Evolutionary conservation across 176 grass and related monocot species (phyloP).

Genomic region (bread wheat (Triticum aestivum)): IWGSC_CS_RefSeq_v2.1 NC_057807.1:359835372-359835871

Average conservation of each 20-base stretch:
- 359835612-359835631: not conserved
- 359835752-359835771: slow-evolving; percentile 26
- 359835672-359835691: not conserved
- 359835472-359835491: not conserved
- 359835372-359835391: too few species aligned
- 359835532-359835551: not conserved
- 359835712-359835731: slow-evolving; percentile 24
- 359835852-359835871: too few species aligned
- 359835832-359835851: not conserved
- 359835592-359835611: not conserved
- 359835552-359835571: not conserved
- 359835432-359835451: too few species aligned
- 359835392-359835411: too few species aligned
- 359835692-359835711: slow-evolving; percentile 37
- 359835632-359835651: not conserved
- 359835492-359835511: not conserved
- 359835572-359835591: not conserved
- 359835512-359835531: not conserved
- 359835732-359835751: not conserved
- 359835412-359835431: too few species aligned
- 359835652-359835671: not conserved
- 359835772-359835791: slow-evolving; percentile 23
- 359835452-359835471: too few species aligned
- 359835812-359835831: slow-evolving; percentile 34
- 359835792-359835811: slow-evolving; percentile 7